These are phyloP conservation scores for Withania somnifera DNA, from an alignment of 305 asterid species.

Conservation along the genomic window DNA sequence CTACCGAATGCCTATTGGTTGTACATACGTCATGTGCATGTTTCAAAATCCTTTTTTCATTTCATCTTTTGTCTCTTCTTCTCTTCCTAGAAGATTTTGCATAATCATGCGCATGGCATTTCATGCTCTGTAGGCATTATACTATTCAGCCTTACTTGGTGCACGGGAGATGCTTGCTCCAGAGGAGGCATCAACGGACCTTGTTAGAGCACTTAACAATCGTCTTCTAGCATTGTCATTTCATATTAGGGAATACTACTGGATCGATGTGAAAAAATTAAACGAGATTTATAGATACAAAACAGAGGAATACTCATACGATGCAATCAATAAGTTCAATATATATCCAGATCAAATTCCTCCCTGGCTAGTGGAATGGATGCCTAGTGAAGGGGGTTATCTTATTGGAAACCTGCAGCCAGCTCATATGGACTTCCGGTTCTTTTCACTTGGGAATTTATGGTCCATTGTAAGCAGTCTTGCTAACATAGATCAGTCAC, in stretches of 20 bases:
- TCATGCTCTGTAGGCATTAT: conserved; percentile 54
- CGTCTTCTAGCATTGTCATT: conserved; percentile 76
- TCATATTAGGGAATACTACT: conserved; percentile 88
- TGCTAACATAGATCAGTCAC: conserved; percentile 76
- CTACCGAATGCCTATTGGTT: neutral
- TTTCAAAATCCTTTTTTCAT: too few relatives aligned
- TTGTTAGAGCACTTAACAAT: conserved; percentile 56
- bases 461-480: conserved; percentile 79
- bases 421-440: conserved; percentile 96
- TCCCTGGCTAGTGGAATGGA: conserved; percentile 96
- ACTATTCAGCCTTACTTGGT: conserved; percentile 75
- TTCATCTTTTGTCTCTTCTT: neutral
- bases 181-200: conserved; percentile 73
- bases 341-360: conserved; percentile 97
- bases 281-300: conserved; percentile 86
- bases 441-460: conserved; percentile 81
- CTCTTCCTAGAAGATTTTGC: neutral
- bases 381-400: conserved; percentile 81
- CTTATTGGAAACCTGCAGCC: conserved; percentile 95
- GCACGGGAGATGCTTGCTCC: conserved; percentile 89
- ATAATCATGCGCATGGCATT: neutral
- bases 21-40: neutral
- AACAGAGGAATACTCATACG: conserved; percentile 89
- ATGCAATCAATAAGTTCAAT: conserved; percentile 92
- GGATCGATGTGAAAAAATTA: conserved; percentile 78